Evolutionary conservation across 768 basidiomycete species (phyloP).

Genomic region (Rhizopogon vinicolor): DNA sequence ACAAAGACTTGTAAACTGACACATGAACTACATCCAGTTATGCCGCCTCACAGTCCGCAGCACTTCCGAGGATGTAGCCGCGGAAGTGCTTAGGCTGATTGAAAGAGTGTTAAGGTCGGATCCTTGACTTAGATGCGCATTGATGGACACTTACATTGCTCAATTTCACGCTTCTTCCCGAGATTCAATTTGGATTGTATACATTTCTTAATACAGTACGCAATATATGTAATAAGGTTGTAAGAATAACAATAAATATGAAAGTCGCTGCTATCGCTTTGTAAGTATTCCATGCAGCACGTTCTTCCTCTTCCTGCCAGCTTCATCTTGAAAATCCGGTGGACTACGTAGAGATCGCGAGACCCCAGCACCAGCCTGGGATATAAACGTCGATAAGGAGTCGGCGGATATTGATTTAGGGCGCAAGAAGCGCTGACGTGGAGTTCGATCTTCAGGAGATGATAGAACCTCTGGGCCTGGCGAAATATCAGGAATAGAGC

Average conservation of each 20-base stretch:
- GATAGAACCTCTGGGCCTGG: constrained; percentile 3
- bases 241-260: constrained; percentile 3
- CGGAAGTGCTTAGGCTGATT: constrained; percentile 56
- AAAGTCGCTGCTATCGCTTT: constrained; percentile 25
- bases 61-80: constrained; percentile 87
- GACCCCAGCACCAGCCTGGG: constrained; percentile 6
- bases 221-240: constrained; percentile 14
- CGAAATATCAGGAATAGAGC: constrained; percentile 22
- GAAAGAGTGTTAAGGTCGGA: constrained; percentile 33
- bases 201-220: constrained; percentile 20
- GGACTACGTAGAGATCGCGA: constrained; percentile 5
- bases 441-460: constrained; percentile 14
- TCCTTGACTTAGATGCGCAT: constrained; percentile 4
- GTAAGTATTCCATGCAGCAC: constrained; percentile 37
- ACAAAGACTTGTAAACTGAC: neutral
- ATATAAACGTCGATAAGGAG: constrained; percentile 36
- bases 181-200: constrained; percentile 10
- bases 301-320: constrained; percentile 29
- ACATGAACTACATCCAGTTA: constrained; percentile 41
- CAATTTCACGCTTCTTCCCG: neutral
- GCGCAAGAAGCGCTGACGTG: constrained; percentile 28
- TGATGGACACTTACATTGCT: neutral
- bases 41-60: constrained; percentile 93
- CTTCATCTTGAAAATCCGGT: constrained; percentile 13
- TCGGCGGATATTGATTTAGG: constrained; percentile 54